Percentiles rank a stretch among this genome's conserved stretches.
phyloP scores from a whole-genome alignment of 306 rosid genomes.

The Adenanthera pavonina region DNA sequence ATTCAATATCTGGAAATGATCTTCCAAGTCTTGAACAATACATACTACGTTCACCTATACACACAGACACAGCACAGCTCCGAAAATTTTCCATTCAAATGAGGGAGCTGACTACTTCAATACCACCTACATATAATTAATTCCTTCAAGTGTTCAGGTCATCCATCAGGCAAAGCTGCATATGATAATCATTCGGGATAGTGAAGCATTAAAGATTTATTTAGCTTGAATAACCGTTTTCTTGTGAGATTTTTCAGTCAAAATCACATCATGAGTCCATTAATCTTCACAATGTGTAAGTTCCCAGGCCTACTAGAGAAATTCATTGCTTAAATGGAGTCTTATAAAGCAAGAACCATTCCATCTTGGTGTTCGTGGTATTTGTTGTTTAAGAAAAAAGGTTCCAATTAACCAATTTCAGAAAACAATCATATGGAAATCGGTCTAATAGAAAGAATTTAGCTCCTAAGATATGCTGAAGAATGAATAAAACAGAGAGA shows the following conservation, averaged over 20 bases:
- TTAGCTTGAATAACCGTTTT: neutral
- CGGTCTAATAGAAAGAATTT: too few relatives aligned
- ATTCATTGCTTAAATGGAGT: neutral
- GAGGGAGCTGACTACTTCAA: neutral
- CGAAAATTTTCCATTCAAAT: neutral
- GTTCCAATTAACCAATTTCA: neutral
- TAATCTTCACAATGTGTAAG: neutral
- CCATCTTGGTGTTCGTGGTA: neutral
- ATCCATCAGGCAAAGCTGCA: neutral
- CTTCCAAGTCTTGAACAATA: neutral
- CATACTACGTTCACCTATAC: neutral
- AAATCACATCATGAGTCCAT: neutral
- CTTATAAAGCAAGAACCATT: neutral
- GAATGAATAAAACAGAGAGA: neutral
- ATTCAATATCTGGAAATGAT: conserved; percentile 25
- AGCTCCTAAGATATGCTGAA: neutral
- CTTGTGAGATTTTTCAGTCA: neutral
- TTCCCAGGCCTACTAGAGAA: neutral
- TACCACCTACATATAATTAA: neutral
- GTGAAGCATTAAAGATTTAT: neutral
- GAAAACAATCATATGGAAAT: neutral
- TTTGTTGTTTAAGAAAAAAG: neutral
- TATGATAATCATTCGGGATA: neutral
- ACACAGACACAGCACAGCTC: neutral
- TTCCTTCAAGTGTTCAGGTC: neutral